Evolutionary conservation across 805 yeast genomes (phyloP).

Genomic region (Kodamaea kakaduensis): DNA sequence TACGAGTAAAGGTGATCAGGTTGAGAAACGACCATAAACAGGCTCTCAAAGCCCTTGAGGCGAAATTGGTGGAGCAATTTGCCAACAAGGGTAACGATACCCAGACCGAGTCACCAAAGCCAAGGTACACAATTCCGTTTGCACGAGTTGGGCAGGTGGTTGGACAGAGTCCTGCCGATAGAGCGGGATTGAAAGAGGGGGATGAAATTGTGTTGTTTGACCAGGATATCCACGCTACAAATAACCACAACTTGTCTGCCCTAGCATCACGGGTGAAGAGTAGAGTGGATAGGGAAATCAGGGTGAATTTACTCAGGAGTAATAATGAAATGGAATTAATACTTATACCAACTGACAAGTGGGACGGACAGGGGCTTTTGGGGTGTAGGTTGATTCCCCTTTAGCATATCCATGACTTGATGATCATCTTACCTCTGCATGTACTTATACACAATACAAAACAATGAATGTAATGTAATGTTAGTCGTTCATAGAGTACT

Average conservation of each 20-base stretch:
- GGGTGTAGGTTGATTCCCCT: conserved; percentile 58
- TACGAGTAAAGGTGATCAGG: conserved; percentile 62
- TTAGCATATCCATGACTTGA: too few species aligned
- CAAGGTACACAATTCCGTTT: conserved; percentile 40
- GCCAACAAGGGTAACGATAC: conserved; percentile 2
- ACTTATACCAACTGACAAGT: conserved; percentile 45
- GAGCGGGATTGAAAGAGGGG: conserved; percentile 47
- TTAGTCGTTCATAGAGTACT: too few species aligned
- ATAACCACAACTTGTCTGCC: conserved; percentile 47
- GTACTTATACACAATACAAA: too few species aligned
- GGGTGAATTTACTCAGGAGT: conserved; percentile 31
- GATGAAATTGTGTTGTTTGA: conserved; percentile 60
- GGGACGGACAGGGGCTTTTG: conserved; percentile 67
- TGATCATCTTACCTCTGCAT: too few species aligned
- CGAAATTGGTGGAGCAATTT: conserved; percentile 44
- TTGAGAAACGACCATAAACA: conserved; percentile 64
- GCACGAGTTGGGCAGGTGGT: conserved; percentile 51
- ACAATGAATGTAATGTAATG: too few species aligned
- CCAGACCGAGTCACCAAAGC: not conserved
- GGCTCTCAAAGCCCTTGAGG: conserved; percentile 46
- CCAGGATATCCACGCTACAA: conserved; percentile 44
- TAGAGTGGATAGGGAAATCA: conserved; percentile 27
- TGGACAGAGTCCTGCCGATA: conserved; percentile 51
- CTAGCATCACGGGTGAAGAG: conserved; percentile 43
- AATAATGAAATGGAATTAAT: conserved; percentile 15